These are phyloP conservation scores for Penicillium concentricum DNA, from an alignment of 2,329 filamentous ascomycete genomes.

Conservation along the genomic window DNA sequence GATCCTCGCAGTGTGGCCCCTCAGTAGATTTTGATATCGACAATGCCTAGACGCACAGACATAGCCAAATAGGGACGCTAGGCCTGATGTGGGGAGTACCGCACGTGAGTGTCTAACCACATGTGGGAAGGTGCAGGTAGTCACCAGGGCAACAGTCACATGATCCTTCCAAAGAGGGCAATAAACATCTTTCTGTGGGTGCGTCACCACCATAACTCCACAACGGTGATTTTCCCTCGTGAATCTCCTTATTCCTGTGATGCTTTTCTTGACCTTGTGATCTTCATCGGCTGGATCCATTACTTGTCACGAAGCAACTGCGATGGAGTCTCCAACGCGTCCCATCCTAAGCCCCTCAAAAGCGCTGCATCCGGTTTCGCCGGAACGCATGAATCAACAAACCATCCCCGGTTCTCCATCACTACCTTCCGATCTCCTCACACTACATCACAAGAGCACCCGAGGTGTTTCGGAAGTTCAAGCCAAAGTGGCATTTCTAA, in stretches of 20 bases:
- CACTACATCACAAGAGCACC: conserved; percentile 37
- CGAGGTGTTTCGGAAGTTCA: conserved; percentile 46
- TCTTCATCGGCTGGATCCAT: conserved; percentile 2
- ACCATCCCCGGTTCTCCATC: conserved; percentile 42
- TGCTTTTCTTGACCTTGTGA: conserved; percentile 20
- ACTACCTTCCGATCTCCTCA: conserved; percentile 35
- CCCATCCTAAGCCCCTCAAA: conserved; percentile 34
- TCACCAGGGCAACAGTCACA: conserved; percentile 36
- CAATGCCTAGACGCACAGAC: conserved; percentile 17
- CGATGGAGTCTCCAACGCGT: conserved; percentile 40
- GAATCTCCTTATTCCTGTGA: conserved; percentile 8
- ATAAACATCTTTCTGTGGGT: conserved; percentile 30
- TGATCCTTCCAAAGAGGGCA: conserved; percentile 25
- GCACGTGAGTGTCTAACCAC: conserved; percentile 23
- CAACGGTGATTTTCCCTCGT: conserved; percentile 23
- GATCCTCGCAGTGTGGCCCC: not conserved
- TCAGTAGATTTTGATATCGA: conserved; percentile 10
- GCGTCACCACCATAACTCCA: conserved; percentile 28
- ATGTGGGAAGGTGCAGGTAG: conserved; percentile 7
- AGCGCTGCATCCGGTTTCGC: conserved; percentile 46
- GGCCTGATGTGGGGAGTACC: not conserved
- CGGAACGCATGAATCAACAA: conserved; percentile 51
- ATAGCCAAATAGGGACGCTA: conserved; percentile 6
- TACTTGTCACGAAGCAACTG: conserved; percentile 11
- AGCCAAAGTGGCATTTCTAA: conserved; percentile 50